A percentile compares a stretch with the other conserved stretches of the same genome.
phyloP scores from a whole-genome alignment of 495 filamentous ascomycete genomes.

The Neurospora sp. region DNA sequence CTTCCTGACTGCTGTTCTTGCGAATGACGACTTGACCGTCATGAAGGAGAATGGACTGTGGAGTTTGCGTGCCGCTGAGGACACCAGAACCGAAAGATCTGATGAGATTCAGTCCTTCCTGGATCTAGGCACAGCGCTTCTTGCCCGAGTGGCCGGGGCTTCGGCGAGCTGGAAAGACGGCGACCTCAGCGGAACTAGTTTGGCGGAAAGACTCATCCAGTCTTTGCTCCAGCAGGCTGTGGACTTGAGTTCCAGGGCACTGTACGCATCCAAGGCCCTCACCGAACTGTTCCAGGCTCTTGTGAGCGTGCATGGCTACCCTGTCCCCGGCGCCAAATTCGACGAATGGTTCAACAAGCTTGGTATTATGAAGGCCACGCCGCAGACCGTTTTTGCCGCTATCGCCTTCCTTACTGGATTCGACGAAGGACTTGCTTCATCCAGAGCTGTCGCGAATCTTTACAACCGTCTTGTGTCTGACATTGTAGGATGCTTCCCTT shows the following conservation, averaged over 20 bases:
- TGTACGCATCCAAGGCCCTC: constrained; percentile 43
- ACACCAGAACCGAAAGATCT: constrained; percentile 27
- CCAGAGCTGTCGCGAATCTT: constrained; percentile 33
- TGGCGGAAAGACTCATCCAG: constrained; percentile 28
- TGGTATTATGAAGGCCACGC: constrained; percentile 27
- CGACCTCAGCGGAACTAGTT: constrained; percentile 10
- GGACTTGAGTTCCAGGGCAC: constrained; percentile 21
- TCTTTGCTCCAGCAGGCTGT: constrained; percentile 25
- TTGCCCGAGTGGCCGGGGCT: constrained; percentile 37
- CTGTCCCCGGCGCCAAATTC: constrained; percentile 9
- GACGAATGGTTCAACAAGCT: constrained; percentile 34
- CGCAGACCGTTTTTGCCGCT: constrained; percentile 36
- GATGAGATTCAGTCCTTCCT: constrained; percentile 54
- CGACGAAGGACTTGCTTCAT: constrained; percentile 35
- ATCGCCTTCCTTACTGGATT: constrained; percentile 46
- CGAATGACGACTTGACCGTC: constrained; percentile 34
- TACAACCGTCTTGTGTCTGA: constrained; percentile 48
- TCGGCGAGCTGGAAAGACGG: constrained; percentile 22
- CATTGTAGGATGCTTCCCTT: constrained; percentile 30
- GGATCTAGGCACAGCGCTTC: constrained; percentile 42
- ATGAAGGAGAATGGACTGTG: constrained; percentile 26
- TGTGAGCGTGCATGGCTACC: constrained; percentile 27
- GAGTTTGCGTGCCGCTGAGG: constrained; percentile 22
- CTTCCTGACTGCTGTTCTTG: constrained; percentile 30
- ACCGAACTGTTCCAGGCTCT: constrained; percentile 30